These are phyloP conservation scores for Irpex lacteus DNA, from an alignment of 1,284 basidiomycete genomes.

Conservation along the genomic window DNA sequence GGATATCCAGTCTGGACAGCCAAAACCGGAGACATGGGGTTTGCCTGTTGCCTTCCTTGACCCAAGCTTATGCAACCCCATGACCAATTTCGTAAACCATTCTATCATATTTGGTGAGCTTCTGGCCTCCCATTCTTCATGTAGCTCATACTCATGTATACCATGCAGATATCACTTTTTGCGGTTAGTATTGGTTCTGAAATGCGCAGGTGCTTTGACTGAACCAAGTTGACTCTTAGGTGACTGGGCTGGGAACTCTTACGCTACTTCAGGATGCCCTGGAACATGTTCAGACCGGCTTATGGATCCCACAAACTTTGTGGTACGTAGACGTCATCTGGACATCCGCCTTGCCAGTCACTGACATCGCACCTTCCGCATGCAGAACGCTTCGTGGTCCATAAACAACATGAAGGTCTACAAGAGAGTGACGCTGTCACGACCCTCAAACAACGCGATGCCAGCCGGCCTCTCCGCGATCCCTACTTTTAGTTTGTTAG, in stretches of 20 bases:
- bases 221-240: conserved; percentile 34
- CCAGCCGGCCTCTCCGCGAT: neutral
- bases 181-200: conserved; percentile 42
- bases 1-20: conserved; percentile 56
- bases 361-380: conserved; percentile 1
- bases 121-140: conserved; percentile 11
- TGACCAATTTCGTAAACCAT: conserved; percentile 60
- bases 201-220: neutral
- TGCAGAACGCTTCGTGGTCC: conserved; percentile 53
- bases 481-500: neutral
- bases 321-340: conserved; percentile 31
- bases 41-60: conserved; percentile 58
- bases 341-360: neutral
- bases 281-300: conserved; percentile 65
- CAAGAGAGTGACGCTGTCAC: conserved; percentile 35
- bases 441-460: conserved; percentile 16
- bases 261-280: conserved; percentile 66
- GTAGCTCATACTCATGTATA: conserved; percentile 1
- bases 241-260: conserved; percentile 80
- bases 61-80: conserved; percentile 54
- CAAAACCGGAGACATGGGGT: conserved; percentile 61
- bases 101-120: conserved; percentile 59
- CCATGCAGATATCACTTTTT: conserved; percentile 73
- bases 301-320: conserved; percentile 66
- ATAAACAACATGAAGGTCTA: conserved; percentile 57